Evolutionary conservation across 345 rosid genomes (phyloP).

Genomic region (Durio zibethinus): DNA sequence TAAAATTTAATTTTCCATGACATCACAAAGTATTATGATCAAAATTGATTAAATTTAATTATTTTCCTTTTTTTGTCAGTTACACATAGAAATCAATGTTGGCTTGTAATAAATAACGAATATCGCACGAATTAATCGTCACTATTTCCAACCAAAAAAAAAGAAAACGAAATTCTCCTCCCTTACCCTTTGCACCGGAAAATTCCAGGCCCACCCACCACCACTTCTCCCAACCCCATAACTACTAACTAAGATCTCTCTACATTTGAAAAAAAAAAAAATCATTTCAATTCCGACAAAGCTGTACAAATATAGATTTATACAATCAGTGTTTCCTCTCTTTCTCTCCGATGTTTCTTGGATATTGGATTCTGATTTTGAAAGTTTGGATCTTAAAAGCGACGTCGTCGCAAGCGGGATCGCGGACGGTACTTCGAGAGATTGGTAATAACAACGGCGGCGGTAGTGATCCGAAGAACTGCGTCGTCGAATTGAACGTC

Average conservation of each 20-base stretch:
- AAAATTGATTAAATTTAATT: no score
- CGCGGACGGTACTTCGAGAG: constrained; percentile 63
- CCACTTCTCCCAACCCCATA: not conserved
- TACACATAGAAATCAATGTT: no score
- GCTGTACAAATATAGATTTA: not conserved
- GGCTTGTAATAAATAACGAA: no score
- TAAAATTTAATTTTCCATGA: no score
- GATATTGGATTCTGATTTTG: constrained; percentile 33
- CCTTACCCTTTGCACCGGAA: not conserved
- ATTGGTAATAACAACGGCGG: constrained; percentile 24
- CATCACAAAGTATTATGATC: no score
- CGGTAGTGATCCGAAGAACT: constrained; percentile 36
- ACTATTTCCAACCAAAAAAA: not conserved
- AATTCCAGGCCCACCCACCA: not conserved
- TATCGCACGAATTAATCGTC: not conserved
- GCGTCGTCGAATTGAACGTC: constrained; percentile 67
- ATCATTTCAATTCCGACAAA: constrained; percentile 2
- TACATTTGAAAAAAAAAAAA: no score
- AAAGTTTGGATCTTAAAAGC: constrained; percentile 34
- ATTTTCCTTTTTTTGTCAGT: no score
- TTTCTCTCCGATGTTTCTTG: constrained; percentile 44
- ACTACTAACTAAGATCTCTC: not conserved
- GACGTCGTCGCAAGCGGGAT: constrained; percentile 43
- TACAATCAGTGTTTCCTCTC: no score
- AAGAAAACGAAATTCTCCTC: not conserved